Conservation (phyloP, 257 asterid genomes). For the Lycium barbarum region DNA sequence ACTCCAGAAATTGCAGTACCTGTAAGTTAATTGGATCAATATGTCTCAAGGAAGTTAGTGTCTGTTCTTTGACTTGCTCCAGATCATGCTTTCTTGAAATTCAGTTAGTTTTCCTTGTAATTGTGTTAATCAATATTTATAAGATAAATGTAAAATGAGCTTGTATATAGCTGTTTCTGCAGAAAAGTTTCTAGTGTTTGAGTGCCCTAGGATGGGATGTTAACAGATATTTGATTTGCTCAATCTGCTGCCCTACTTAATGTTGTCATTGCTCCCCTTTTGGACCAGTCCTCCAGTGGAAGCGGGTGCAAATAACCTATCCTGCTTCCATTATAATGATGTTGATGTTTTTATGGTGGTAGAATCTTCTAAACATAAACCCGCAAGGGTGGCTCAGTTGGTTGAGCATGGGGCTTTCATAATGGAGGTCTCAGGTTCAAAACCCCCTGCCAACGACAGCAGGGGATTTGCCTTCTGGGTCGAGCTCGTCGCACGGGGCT, state of each 20-base stretch:
- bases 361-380: not conserved
- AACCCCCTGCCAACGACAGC: no score
- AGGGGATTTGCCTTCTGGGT: no score
- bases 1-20: slow-evolving; percentile 74
- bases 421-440: no score
- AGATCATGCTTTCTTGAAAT: not conserved
- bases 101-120: slow-evolving; percentile 1
- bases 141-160: not conserved
- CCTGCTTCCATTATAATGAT: slow-evolving; percentile 17
- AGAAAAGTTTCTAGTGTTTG: not conserved
- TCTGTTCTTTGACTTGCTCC: slow-evolving; percentile 1
- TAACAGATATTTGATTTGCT: slow-evolving; percentile 24
- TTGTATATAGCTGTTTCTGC: slow-evolving; percentile 13
- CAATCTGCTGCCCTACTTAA: slow-evolving; percentile 10
- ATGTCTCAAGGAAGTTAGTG: slow-evolving; percentile 14
- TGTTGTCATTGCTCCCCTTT: slow-evolving; percentile 2
- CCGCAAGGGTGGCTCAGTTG: no score
- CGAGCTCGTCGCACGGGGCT: no score
- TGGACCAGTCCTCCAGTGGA: not conserved
- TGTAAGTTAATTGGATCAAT: slow-evolving; percentile 59
- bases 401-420: no score
- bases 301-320: slow-evolving; percentile 20
- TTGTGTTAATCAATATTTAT: not conserved
- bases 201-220: not conserved
- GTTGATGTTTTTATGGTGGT: slow-evolving; percentile 2